Evolutionary conservation across 257 asterid genomes (phyloP), one percentile per base, ranked within the genome.

Genomic region (Gardenia jasminoides): DNA sequence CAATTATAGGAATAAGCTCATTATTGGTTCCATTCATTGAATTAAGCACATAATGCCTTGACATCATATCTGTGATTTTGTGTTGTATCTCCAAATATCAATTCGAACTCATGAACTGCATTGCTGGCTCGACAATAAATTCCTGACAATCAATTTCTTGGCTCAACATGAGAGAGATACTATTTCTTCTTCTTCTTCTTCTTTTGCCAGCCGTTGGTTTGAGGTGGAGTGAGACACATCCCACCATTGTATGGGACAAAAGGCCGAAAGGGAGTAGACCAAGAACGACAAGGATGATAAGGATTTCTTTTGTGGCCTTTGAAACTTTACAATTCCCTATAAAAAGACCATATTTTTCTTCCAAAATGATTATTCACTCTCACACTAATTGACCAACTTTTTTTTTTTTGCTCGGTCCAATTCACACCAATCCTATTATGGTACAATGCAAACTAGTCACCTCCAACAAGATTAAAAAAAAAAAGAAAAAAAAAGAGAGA

Each of bases 211-310:
- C 80, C 84, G 86, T 77, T 82, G 86, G 81, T 82, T 82, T 71
- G 83, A 83, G 79, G 80, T 83, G 77, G 80, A 22, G 74, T 36
- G 78, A 81, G 80, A 84, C 82, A 75, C 69, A 67, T 31, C 56
- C 79, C 80, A 81, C 67, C n/a, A 78, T 64, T 72, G 13, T 19
- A 74, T 7, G 77, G 70, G 86, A 85, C 86, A 78, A 77, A 80
- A 33, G 78, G 70, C 86, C 86, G 85, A 80, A 85, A 85, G 83
- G 54, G 39, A 69, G 71, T 48, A 31, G 83, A 79, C 85, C 80
- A 67, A 68, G 28, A 72, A 78, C 68, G 81, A 82, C 86, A 83
- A 66, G 70, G 83, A 75, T 78, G 81, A 82, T 79, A 78, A 72
- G 77, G 78, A 44, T 62, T 44, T 67, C 16, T 28, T 41, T 75